Evolutionary conservation across 2,329 filamentous ascomycete genomes (phyloP).

Genomic region (Biscogniauxia sp.): DNA sequence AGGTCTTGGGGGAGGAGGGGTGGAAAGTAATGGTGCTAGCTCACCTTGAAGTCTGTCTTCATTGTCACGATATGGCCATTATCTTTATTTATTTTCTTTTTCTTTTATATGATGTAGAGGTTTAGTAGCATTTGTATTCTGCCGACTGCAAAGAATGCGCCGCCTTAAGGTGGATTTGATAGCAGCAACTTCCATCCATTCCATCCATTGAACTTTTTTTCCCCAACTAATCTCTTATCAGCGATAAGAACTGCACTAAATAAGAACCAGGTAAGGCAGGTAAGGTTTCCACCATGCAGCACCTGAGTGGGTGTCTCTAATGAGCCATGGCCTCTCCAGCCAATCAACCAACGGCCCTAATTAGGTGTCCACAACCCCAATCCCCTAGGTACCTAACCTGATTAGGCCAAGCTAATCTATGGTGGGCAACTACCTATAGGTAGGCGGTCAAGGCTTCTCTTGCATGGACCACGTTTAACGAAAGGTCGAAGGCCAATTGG

Average conservation of each 20-base stretch:
- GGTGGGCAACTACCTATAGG: not conserved
- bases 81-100: slow-evolving; percentile 1
- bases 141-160: not conserved
- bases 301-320: not conserved
- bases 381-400: not conserved
- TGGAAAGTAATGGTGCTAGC: slow-evolving; percentile 10
- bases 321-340: not conserved
- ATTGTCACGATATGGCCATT: slow-evolving; percentile 54
- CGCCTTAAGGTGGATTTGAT: not conserved
- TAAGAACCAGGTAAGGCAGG: too few relatives aligned
- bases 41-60: slow-evolving; percentile 99
- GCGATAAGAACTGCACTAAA: slow-evolving; percentile 23
- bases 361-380: too few relatives aligned
- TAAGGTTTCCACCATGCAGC: slow-evolving; percentile 5
- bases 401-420: not conserved
- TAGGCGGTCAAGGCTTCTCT: not conserved
- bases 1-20: not conserved
- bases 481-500: slow-evolving; percentile 13
- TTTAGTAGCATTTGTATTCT: not conserved
- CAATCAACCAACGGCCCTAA: not conserved
- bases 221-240: slow-evolving; percentile 23
- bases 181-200: not conserved
- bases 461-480: slow-evolving; percentile 8
- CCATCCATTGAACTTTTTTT: slow-evolving; percentile 26
- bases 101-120: not conserved